These are phyloP conservation scores for Botryotinia convoluta DNA, from an alignment of 2,329 filamentous ascomycete species.

Conservation along the genomic window DNA sequence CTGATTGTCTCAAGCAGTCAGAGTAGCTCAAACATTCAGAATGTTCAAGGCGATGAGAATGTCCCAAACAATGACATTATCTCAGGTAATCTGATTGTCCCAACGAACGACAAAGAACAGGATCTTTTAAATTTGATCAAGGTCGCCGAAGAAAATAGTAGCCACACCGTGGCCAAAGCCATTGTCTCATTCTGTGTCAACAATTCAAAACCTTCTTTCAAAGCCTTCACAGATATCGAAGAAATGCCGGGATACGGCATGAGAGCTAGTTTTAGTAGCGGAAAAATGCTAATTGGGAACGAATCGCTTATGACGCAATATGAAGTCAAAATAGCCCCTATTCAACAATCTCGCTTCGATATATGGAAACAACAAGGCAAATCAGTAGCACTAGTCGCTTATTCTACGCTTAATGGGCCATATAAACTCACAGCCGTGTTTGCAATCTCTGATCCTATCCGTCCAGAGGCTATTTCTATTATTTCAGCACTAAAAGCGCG, in stretches of 20 bases:
- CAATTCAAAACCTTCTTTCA: slow-evolving; percentile 24
- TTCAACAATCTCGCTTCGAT: slow-evolving; percentile 43
- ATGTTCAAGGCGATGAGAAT: no score
- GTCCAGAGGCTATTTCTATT: slow-evolving; percentile 66
- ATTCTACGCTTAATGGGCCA: background rate
- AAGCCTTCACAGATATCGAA: slow-evolving; percentile 48
- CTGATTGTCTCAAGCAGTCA: background rate
- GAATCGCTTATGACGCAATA: slow-evolving; percentile 63
- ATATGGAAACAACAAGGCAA: slow-evolving; percentile 63
- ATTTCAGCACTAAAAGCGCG: slow-evolving; percentile 62
- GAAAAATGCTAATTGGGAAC: slow-evolving; percentile 67
- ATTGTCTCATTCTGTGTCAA: slow-evolving; percentile 60
- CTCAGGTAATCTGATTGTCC: background rate
- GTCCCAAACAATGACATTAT: slow-evolving; percentile 25
- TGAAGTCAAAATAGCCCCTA: slow-evolving; percentile 42
- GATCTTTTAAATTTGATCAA: slow-evolving; percentile 54
- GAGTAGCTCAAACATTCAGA: background rate
- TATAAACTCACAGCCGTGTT: slow-evolving; percentile 64
- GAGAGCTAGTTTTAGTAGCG: slow-evolving; percentile 51
- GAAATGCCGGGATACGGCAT: slow-evolving; percentile 73
- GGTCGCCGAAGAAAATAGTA: slow-evolving; percentile 67
- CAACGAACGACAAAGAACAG: slow-evolving; percentile 15
- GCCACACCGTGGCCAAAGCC: slow-evolving; percentile 71
- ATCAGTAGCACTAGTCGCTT: slow-evolving; percentile 53
- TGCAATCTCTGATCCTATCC: slow-evolving; percentile 77